Evolutionary conservation across 2,329 filamentous ascomycete genomes (phyloP).

Genomic region (Cytospora piceae): DNA sequence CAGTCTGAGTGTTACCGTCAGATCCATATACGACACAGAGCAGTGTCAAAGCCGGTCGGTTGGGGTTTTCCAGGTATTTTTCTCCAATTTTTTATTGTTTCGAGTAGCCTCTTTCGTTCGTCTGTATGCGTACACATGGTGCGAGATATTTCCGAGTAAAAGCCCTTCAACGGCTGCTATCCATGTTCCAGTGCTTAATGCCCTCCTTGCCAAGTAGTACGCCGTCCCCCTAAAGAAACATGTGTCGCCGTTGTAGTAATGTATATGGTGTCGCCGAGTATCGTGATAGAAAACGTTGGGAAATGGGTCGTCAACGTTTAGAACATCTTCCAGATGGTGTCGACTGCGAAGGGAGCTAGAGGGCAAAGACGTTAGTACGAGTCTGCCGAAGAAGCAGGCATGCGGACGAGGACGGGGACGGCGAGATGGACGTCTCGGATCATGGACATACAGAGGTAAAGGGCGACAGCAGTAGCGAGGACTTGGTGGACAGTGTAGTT

Average conservation of each 20-base stretch:
- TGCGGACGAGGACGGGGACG: constrained; percentile 1
- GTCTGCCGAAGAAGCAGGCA: constrained; percentile 3
- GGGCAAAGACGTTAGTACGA: not conserved
- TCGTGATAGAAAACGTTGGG: not conserved
- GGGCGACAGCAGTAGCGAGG: constrained; percentile 64
- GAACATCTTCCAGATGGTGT: constrained; percentile 45
- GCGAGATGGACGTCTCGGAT: not conserved
- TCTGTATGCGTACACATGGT: constrained; percentile 7
- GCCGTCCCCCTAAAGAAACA: constrained; percentile 7
- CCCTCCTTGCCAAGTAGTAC: constrained; percentile 7
- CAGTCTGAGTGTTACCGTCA: not conserved
- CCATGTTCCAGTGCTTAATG: constrained; percentile 10
- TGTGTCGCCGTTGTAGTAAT: constrained; percentile 8
- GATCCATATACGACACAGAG: not conserved
- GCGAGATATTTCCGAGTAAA: not conserved
- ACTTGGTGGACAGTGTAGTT: constrained; percentile 69
- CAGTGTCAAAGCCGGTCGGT: not conserved
- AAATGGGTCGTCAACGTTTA: constrained; percentile 31
- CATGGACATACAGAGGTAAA: constrained; percentile 73
- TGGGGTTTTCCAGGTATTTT: not conserved
- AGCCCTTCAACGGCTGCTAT: not conserved
- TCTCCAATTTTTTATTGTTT: not conserved
- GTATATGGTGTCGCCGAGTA: constrained; percentile 2
- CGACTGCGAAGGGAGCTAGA: constrained; percentile 62
- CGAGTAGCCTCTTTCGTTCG: not conserved